These are phyloP conservation scores for Coemansia sp. DNA, from an alignment of 371 early-diverging fungal genomes.

Conservation along the genomic window DNA sequence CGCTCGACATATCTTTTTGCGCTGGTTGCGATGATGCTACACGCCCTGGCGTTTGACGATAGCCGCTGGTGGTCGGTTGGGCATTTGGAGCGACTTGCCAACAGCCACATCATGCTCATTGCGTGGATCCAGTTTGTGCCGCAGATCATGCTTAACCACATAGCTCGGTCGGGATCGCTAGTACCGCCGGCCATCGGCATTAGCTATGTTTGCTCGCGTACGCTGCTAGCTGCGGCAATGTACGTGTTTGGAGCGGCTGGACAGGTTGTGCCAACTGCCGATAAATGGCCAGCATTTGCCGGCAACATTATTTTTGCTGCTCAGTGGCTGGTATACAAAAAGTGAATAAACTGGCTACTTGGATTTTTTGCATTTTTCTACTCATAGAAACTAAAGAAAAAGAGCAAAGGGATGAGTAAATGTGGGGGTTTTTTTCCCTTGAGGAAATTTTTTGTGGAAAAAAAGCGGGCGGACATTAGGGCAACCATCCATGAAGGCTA, in stretches of 20 bases:
- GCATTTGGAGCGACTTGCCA: not conserved
- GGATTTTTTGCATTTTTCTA: not conserved
- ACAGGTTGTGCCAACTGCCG: too few relatives aligned
- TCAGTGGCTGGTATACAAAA: conserved; percentile 3
- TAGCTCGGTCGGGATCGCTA: not conserved
- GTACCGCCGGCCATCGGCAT: not conserved
- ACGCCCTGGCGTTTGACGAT: too few relatives aligned
- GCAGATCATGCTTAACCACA: conserved; percentile 1
- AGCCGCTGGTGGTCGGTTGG: not conserved
- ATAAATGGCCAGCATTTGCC: not conserved
- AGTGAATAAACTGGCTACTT: not conserved
- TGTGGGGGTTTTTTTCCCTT: too few relatives aligned
- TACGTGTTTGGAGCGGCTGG: not conserved
- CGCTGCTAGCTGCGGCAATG: not conserved
- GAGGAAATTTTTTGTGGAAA: too few relatives aligned
- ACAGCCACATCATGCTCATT: not conserved
- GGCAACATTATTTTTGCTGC: not conserved
- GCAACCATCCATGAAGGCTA: too few relatives aligned
- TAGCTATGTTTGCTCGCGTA: not conserved
- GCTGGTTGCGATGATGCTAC: too few relatives aligned
- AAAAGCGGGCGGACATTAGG: too few relatives aligned
- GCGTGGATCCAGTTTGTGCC: not conserved
- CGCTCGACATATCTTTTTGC: too few relatives aligned
- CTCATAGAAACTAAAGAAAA: not conserved
- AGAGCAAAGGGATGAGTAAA: too few relatives aligned